phyloP scores from a whole-genome alignment of 169 alveolate genomes.

The Cyclospora cayetanensis region DNA sequence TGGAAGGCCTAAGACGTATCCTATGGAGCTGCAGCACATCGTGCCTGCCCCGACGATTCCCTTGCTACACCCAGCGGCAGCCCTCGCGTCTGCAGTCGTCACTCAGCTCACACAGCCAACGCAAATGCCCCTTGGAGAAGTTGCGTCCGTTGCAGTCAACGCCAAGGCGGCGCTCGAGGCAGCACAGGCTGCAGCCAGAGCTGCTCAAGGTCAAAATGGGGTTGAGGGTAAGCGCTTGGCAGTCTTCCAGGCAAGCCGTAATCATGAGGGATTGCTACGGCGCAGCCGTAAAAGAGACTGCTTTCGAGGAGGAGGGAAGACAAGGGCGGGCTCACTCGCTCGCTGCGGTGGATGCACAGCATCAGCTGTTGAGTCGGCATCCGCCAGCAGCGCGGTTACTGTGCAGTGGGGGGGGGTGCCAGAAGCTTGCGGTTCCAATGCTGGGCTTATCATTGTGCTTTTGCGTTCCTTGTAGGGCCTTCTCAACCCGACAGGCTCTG shows the following conservation, averaged over 20 bases:
- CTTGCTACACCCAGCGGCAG: constrained; percentile 65
- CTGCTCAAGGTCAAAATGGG: not conserved
- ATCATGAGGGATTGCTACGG: too few relatives aligned
- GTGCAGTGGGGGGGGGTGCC: too few relatives aligned
- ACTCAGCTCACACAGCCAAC: constrained; percentile 68
- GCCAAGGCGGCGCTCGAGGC: constrained; percentile 73
- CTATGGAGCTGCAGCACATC: constrained; percentile 73
- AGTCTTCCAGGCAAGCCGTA: too few relatives aligned
- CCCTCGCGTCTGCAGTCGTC: constrained; percentile 19
- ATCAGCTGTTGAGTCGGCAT: too few relatives aligned
- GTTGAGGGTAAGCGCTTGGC: too few relatives aligned
- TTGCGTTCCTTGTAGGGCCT: constrained; percentile 9
- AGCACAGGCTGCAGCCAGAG: constrained; percentile 76
- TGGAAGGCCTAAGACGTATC: constrained; percentile 83
- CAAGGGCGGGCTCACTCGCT: too few relatives aligned
- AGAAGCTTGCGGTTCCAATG: too few relatives aligned
- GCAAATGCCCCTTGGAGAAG: constrained; percentile 52
- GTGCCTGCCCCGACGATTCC: constrained; percentile 78
- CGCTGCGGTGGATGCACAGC: too few relatives aligned
- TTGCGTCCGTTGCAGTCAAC: constrained; percentile 63
- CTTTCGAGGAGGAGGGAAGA: too few relatives aligned
- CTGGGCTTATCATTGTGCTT: too few relatives aligned
- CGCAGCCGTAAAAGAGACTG: too few relatives aligned
- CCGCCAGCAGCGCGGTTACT: too few relatives aligned
- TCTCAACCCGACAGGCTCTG: constrained; percentile 71